Percentiles rank a stretch among this genome's conserved stretches.
These are phyloP conservation scores for Chamaecrista fasciculata DNA, from an alignment of 306 rosid genomes.

Conservation along the genomic window DNA sequence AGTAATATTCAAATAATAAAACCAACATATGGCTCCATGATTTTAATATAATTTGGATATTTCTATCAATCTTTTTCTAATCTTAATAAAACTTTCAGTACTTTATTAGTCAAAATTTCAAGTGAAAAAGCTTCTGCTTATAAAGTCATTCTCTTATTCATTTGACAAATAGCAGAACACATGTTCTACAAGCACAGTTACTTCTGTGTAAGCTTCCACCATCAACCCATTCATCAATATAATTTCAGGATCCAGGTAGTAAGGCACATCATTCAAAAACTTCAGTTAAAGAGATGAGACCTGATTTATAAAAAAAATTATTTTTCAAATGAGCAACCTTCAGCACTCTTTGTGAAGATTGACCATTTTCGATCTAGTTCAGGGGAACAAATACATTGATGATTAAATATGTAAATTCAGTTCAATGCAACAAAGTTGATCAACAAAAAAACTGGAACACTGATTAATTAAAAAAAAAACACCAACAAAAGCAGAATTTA, in stretches of 20 bases:
- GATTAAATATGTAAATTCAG: not conserved
- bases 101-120: not conserved
- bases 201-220: not conserved
- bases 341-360: not conserved
- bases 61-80: not conserved
- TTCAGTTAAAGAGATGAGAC: not conserved
- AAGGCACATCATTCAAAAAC: not conserved
- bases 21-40: not conserved
- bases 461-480: not conserved
- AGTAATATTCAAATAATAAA: not conserved
- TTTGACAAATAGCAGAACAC: not conserved
- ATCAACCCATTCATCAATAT: not conserved
- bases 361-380: not conserved
- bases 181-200: not conserved
- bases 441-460: not conserved
- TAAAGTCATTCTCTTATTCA: not conserved
- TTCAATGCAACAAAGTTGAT: not conserved
- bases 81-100: not conserved
- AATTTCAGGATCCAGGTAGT: not conserved
- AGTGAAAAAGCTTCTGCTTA: not conserved
- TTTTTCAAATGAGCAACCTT: not conserved
- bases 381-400: not conserved
- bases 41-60: not conserved
- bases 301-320: not conserved
- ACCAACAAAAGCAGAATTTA: not conserved